Evolutionary conservation across 108 stramenopile genomes (phyloP), one percentile per base, ranked within the genome.

Genomic region (Fragilaria crotonensis): DNA sequence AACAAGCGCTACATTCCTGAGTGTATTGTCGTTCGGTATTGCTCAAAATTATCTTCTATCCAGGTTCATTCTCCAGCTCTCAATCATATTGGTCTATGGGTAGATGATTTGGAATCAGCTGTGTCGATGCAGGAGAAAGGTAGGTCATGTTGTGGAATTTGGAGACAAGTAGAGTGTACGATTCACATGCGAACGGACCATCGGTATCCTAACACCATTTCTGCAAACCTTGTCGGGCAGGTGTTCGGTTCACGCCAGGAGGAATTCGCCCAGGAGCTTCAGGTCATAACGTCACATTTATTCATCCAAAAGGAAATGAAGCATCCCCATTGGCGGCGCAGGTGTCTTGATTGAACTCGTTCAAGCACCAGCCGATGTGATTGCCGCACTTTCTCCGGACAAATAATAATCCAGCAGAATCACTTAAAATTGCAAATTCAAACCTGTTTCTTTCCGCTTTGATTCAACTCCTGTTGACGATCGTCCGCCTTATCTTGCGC

Each of bases 31-130:
- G 4, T 46, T 46, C 22, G 3, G 22, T 4, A 2, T 21, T 21
- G 2, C 45, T 32, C 17, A 33, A 44, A 67, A 5, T 46, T 31
- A 49, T 62, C 62, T 57, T 44, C 30, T 36, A 61, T 61, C 54
- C 78, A 94, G 83, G 95, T 97, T 3, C 95, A 97, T 57, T 45
- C 76, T 4, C 98, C 96, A 0, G 71, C 95, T 25, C 66, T 99
- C 44, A 97, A 99, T 72, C 98, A 99, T 66, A 78, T 99, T 58
- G 98, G 98, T n/a, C 52, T 99, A 3, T 99, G 98, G 98, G 86
- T 99, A 9, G 94, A 97, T 63, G 76, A 96, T 59, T 63, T 97
- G 33, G 76, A 73, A 45, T 71, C 63, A 9, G 90, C 90, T n/a
- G 90, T 93, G 18, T 60, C 75, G 88, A 90, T 99, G 77, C 59